phyloP scores from a whole-genome alignment of 2,329 filamentous ascomycete species.

The Claviceps sp. region DNA sequence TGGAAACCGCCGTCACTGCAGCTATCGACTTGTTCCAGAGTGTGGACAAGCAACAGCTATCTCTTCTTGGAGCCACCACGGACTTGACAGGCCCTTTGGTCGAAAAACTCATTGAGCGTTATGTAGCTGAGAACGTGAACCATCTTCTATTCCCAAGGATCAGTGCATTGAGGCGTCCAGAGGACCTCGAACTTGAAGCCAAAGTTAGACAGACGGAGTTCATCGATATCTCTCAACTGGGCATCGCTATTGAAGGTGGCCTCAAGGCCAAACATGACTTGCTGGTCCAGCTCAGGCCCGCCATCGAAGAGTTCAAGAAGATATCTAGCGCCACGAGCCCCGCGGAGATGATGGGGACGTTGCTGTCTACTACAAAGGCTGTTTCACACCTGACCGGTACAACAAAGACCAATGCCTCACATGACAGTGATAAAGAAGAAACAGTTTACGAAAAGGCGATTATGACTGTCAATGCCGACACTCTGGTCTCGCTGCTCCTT shows the following conservation, averaged over 20 bases:
- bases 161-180: slow-evolving; percentile 60
- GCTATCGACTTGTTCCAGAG: slow-evolving; percentile 93
- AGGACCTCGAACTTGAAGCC: slow-evolving; percentile 77
- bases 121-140: slow-evolving; percentile 87
- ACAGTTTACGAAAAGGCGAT: slow-evolving; percentile 37
- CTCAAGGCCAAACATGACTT: slow-evolving; percentile 69
- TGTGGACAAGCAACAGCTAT: slow-evolving; percentile 91
- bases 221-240: slow-evolving; percentile 88
- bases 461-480: slow-evolving; percentile 67
- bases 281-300: slow-evolving; percentile 59
- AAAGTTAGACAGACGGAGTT: slow-evolving; percentile 89
- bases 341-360: slow-evolving; percentile 75
- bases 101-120: slow-evolving; percentile 87
- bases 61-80: slow-evolving; percentile 80
- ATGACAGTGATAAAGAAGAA: slow-evolving; percentile 14
- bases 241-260: slow-evolving; percentile 72
- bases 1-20: slow-evolving; percentile 84
- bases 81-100: slow-evolving; percentile 85
- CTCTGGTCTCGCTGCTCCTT: slow-evolving; percentile 78
- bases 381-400: slow-evolving; percentile 56
- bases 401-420: slow-evolving; percentile 23
- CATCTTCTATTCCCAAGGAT: slow-evolving; percentile 77
- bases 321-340: slow-evolving; percentile 66
- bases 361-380: slow-evolving; percentile 70
- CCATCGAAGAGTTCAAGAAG: slow-evolving; percentile 80